Percentiles rank a stretch among this genome's conserved stretches.
These are phyloP conservation scores for Gonapodya sp. DNA, from an alignment of 192 early-diverging fungal genomes.

Conservation along the genomic window DNA sequence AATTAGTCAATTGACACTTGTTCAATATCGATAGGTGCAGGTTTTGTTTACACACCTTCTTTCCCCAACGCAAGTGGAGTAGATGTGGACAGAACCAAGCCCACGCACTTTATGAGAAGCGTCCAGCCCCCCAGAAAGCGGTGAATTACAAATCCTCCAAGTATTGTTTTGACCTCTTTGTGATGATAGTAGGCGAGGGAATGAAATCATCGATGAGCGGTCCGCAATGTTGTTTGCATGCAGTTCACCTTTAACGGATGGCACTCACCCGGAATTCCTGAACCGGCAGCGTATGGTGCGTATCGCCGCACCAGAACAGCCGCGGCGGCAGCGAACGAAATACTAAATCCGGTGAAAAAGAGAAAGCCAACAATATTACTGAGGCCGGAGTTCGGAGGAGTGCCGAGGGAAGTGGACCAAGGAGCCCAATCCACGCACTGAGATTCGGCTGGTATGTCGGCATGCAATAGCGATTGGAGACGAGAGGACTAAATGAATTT, in stretches of 20 bases:
- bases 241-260: too few relatives aligned
- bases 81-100: conserved; percentile 35
- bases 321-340: conserved; percentile 58
- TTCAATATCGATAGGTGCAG: too few relatives aligned
- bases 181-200: conserved; percentile 25
- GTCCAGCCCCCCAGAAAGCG: conserved; percentile 87
- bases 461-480: background rate
- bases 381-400: background rate
- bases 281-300: conserved; percentile 87
- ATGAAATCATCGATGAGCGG: conserved; percentile 7
- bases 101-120: conserved; percentile 82
- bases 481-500: too few relatives aligned
- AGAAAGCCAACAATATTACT: background rate
- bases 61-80: background rate
- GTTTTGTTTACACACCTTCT: background rate
- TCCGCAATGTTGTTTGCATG: background rate
- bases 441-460: background rate
- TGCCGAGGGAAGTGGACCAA: background rate
- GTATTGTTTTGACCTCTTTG: conserved; percentile 82
- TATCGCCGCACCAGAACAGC: conserved; percentile 64
- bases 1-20: too few relatives aligned
- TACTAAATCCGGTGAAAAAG: conserved; percentile 24
- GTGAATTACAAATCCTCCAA: conserved; percentile 89
- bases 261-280: conserved; percentile 70
- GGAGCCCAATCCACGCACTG: background rate